Evolutionary conservation across 2,329 filamentous ascomycete species (phyloP).

Genomic region (Xylaria sp.): DNA sequence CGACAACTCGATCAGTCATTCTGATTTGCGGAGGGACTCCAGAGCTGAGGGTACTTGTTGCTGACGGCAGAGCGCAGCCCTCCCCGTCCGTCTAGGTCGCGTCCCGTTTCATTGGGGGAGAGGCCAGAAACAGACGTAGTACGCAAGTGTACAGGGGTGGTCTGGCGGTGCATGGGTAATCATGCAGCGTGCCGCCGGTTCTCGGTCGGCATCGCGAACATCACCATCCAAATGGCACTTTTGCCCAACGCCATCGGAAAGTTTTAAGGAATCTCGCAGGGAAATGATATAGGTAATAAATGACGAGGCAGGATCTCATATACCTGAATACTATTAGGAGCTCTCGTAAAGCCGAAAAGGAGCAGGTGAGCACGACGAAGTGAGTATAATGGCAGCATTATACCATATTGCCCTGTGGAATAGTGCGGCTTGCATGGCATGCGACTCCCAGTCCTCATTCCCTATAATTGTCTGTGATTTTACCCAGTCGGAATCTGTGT

Average conservation of each 20-base stretch:
- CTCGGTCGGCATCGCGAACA: constrained; percentile 35
- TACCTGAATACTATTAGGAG: background rate
- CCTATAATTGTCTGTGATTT: constrained; percentile 9
- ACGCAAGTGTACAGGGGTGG: constrained; percentile 7
- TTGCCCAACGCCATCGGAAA: constrained; percentile 26
- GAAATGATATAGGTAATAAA: constrained; percentile 5
- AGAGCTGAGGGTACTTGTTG: constrained; percentile 31
- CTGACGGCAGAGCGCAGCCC: constrained; percentile 29
- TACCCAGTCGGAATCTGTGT: constrained; percentile 11
- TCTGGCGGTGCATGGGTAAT: constrained; percentile 14
- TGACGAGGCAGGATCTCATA: constrained; percentile 6
- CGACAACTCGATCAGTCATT: constrained; percentile 29
- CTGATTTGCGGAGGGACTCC: constrained; percentile 30
- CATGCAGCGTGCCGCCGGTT: constrained; percentile 39
- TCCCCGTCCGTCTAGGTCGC: constrained; percentile 11
- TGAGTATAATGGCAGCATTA: constrained; percentile 3
- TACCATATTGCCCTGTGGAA: constrained; percentile 7
- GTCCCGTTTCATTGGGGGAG: constrained; percentile 18
- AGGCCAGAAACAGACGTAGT: background rate
- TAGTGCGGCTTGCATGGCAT: constrained; percentile 9
- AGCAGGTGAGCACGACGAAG: background rate
- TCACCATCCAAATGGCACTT: constrained; percentile 12
- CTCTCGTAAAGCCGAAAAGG: background rate
- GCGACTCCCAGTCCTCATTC: constrained; percentile 4
- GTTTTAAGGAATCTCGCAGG: constrained; percentile 14